Evolutionary conservation across 1,284 basidiomycete species (phyloP).

Genomic region (Puccinia polysora): DNA sequence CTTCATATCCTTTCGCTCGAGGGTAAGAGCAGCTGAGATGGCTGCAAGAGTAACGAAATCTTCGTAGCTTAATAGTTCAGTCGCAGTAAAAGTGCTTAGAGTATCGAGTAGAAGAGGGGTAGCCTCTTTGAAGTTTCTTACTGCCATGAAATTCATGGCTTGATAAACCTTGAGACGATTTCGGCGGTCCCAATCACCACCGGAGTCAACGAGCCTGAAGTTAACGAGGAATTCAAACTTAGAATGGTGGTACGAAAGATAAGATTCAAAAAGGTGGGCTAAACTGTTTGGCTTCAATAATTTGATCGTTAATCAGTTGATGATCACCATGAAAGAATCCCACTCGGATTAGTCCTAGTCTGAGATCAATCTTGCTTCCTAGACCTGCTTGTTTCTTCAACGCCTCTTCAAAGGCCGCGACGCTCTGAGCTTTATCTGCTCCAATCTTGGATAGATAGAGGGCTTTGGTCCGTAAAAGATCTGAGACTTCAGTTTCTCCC

Average conservation of each 20-base stretch:
- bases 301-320: slow-evolving; percentile 66
- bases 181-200: slow-evolving; percentile 94
- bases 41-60: slow-evolving; percentile 86
- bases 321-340: slow-evolving; percentile 87
- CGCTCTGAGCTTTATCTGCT: slow-evolving; percentile 62
- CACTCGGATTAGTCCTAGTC: slow-evolving; percentile 78
- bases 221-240: background rate
- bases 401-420: slow-evolving; percentile 76
- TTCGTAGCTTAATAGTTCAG: slow-evolving; percentile 80
- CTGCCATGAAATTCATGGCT: slow-evolving; percentile 76
- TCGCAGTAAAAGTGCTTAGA: slow-evolving; percentile 86
- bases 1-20: slow-evolving; percentile 81
- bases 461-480: slow-evolving; percentile 50
- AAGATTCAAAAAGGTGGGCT: too few relatives aligned
- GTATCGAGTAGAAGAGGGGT: slow-evolving; percentile 78
- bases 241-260: too few relatives aligned
- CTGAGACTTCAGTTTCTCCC: slow-evolving; percentile 49
- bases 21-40: slow-evolving; percentile 69
- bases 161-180: slow-evolving; percentile 95
- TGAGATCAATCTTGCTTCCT: slow-evolving; percentile 87
- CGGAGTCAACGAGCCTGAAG: slow-evolving; percentile 78
- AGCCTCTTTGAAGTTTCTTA: slow-evolving; percentile 70
- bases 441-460: slow-evolving; percentile 52
- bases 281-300: slow-evolving; percentile 76
- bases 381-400: slow-evolving; percentile 87